A percentile compares a stretch with the other conserved stretches of the same genome.
These are phyloP conservation scores for Eurotiales sp. DNA, from an alignment of 2,329 filamentous ascomycete species.

Conservation along the genomic window DNA sequence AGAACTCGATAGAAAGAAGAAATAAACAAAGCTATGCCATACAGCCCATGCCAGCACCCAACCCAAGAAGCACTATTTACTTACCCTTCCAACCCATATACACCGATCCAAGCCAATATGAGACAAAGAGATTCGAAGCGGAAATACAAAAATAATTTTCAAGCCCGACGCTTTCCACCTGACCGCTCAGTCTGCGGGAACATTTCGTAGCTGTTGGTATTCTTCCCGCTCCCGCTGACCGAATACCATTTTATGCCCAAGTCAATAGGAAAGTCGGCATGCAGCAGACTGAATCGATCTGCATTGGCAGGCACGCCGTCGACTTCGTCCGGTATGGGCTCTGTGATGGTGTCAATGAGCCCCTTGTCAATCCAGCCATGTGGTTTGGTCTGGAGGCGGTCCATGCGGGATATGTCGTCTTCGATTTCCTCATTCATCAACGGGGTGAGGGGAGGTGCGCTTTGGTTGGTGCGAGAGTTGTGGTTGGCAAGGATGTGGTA, in stretches of 20 bases:
- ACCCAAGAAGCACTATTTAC: neutral
- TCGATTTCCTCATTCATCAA: constrained; percentile 47
- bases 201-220: constrained; percentile 23
- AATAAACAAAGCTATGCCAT: too few relatives aligned
- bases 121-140: neutral
- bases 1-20: too few relatives aligned
- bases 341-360: constrained; percentile 38
- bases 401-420: constrained; percentile 42
- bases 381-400: constrained; percentile 36
- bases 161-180: constrained; percentile 9
- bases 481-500: constrained; percentile 47
- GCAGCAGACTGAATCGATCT: constrained; percentile 36
- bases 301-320: constrained; percentile 31
- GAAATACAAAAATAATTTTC: neutral
- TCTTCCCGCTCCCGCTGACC: constrained; percentile 17
- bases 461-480: constrained; percentile 41
- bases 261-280: constrained; percentile 42
- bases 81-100: constrained; percentile 2
- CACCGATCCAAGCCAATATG: neutral
- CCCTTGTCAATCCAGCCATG: constrained; percentile 39
- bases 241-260: constrained; percentile 44
- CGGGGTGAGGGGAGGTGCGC: constrained; percentile 40
- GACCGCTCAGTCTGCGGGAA: constrained; percentile 18
- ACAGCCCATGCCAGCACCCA: too few relatives aligned
- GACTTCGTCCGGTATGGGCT: constrained; percentile 27